phyloP scores from a whole-genome alignment of 805 yeast genomes.

The Pichia occidentalis region DNA sequence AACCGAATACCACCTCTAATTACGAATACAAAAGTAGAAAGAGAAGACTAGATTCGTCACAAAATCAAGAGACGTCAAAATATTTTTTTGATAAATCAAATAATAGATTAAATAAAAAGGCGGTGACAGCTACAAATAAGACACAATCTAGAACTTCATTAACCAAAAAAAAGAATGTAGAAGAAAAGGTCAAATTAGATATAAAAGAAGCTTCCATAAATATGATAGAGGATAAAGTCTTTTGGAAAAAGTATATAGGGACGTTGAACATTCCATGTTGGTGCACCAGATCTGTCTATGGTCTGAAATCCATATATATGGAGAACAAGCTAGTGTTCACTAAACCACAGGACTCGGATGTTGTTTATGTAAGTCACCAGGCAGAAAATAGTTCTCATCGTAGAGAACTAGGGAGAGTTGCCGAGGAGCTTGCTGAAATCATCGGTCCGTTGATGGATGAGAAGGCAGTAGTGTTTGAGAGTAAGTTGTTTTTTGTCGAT shows the following conservation, averaged over 20 bases:
- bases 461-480: slow-evolving; percentile 47
- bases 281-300: slow-evolving; percentile 62
- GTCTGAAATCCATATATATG: slow-evolving; percentile 35
- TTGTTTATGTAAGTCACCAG: slow-evolving; percentile 24
- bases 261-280: slow-evolving; percentile 55
- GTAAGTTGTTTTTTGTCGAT: slow-evolving; percentile 50
- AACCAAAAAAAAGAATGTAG: background rate
- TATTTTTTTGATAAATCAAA: too few species aligned
- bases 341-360: slow-evolving; percentile 17
- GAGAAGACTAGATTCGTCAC: background rate
- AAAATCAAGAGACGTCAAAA: background rate
- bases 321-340: slow-evolving; percentile 27
- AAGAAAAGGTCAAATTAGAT: background rate
- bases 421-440: slow-evolving; percentile 60
- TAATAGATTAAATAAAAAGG: too few species aligned
- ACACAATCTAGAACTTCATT: background rate
- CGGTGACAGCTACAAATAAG: background rate
- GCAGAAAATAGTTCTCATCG: slow-evolving; percentile 15
- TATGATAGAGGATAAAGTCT: background rate
- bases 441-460: slow-evolving; percentile 59
- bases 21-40: slow-evolving; percentile 10
- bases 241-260: slow-evolving; percentile 43
- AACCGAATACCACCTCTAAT: background rate
- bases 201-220: background rate
- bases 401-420: slow-evolving; percentile 70